These are phyloP conservation scores for Rhizopogon salebrosus DNA, from an alignment of 768 basidiomycete genomes.

Conservation along the genomic window DNA sequence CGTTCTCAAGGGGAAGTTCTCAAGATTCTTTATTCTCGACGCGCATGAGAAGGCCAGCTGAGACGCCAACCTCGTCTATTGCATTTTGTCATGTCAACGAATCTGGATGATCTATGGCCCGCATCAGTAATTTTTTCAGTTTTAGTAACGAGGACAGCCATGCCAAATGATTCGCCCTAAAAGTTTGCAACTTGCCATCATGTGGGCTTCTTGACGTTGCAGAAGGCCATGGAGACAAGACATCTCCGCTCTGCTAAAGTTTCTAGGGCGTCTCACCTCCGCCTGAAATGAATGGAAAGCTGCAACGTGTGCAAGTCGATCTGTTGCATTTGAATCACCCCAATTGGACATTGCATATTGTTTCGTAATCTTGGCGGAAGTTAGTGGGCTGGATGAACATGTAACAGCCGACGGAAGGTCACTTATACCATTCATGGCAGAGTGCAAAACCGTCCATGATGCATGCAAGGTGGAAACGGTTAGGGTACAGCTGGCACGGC, in stretches of 20 bases:
- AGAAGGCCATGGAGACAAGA: slow-evolving; percentile 10
- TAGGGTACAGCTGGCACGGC: too few species aligned
- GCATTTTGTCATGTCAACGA: slow-evolving; percentile 19
- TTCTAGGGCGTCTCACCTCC: slow-evolving; percentile 25
- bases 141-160: slow-evolving; percentile 9
- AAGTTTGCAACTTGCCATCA: slow-evolving; percentile 10
- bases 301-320: slow-evolving; percentile 9
- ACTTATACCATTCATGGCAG: background rate
- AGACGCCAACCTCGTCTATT: slow-evolving; percentile 1
- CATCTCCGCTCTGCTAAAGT: slow-evolving; percentile 24
- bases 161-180: slow-evolving; percentile 2
- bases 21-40: slow-evolving; percentile 7
- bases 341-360: slow-evolving; percentile 4
- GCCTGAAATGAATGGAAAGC: slow-evolving; percentile 17
- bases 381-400: slow-evolving; percentile 11
- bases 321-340: slow-evolving; percentile 6
- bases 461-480: background rate
- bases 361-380: slow-evolving; percentile 25
- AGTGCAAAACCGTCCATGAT: background rate
- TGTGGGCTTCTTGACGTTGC: slow-evolving; percentile 13
- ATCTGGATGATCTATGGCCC: background rate
- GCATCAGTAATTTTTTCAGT: slow-evolving; percentile 9
- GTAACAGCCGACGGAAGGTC: background rate
- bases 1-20: slow-evolving; percentile 3
- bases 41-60: slow-evolving; percentile 8